Percentiles rank a stretch among this genome's conserved stretches.
These are phyloP conservation scores for Yarrowia sp. DNA, from an alignment of 805 yeast species.

Conservation along the genomic window DNA sequence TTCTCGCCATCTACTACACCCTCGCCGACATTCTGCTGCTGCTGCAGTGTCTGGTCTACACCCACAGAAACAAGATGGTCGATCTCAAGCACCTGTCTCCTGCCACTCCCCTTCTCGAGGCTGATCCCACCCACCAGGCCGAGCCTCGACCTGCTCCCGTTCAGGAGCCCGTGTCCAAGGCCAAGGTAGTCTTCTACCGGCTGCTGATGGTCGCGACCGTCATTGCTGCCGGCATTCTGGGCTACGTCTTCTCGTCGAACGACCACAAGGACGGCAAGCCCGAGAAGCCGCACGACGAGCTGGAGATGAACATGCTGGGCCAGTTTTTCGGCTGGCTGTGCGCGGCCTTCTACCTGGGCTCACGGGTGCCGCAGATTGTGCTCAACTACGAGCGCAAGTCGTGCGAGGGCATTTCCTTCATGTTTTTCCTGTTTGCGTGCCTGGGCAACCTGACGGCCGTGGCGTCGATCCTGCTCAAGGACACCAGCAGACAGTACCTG, in stretches of 20 bases:
- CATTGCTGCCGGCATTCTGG: slow-evolving; percentile 74
- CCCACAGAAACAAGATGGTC: slow-evolving; percentile 53
- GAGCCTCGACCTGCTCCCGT: slow-evolving; percentile 15
- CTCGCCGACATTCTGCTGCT: slow-evolving; percentile 82
- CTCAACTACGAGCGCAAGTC: slow-evolving; percentile 83
- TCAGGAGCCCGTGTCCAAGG: slow-evolving; percentile 28
- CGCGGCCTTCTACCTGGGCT: slow-evolving; percentile 59
- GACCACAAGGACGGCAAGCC: slow-evolving; percentile 44
- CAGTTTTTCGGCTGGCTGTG: slow-evolving; percentile 78
- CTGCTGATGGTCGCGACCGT: slow-evolving; percentile 62
- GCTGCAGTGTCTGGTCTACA: slow-evolving; percentile 79
- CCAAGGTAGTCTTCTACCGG: slow-evolving; percentile 33
- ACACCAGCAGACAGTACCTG: slow-evolving; percentile 65
- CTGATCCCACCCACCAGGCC: slow-evolving; percentile 47
- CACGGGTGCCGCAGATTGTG: slow-evolving; percentile 88
- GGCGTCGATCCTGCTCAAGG: slow-evolving; percentile 74
- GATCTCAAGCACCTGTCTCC: slow-evolving; percentile 83
- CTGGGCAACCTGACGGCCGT: slow-evolving; percentile 91
- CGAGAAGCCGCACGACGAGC: slow-evolving; percentile 39
- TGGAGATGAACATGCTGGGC: slow-evolving; percentile 71
- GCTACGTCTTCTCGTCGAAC: slow-evolving; percentile 73
- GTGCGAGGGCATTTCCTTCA: slow-evolving; percentile 90
- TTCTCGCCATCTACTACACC: slow-evolving; percentile 89
- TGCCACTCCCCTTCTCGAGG: slow-evolving; percentile 77
- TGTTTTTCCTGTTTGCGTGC: slow-evolving; percentile 93